Base-by-base conservation (phyloP, 2,329 filamentous ascomycete genomes). In the Talaromyces albobiverticillius region DNA sequence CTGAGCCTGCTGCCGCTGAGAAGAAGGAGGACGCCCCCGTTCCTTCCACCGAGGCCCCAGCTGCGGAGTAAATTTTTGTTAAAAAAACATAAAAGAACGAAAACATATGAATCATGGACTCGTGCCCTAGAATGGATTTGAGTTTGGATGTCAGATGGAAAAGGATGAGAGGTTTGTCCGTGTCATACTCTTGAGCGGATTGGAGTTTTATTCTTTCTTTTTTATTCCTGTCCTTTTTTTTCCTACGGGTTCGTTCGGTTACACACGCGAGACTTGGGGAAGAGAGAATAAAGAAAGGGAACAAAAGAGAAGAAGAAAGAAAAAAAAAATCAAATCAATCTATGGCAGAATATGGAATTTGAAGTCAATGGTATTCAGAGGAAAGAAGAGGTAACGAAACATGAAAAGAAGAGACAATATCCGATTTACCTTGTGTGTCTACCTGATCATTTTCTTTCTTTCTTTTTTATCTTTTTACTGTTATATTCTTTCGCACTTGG, bases 1-100 rank as follows among this genome's bases (percentile, higher is more conserved):
- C 82, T 60, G 75, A 74, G 71, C 73, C 73, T 64, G 76, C 63
- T 68, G 72, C 61, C 61, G 57, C 70, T 42, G 66, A 73, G 55
- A 71, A 72, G 63, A 72, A 71, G 61, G 70, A 76, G 56, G 73
- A 75, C 59, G 70, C 71, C 40, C 67, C 72, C 36, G 65, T 70
- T 48, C 62, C 65, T 46, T 69, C 71, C 60, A 72, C 63, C 49
- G 71, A 75, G 58, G 75, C 76, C 70, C 67, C 53, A 20, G 53
- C 72, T 61, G 66, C 72, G 56, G 73, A 76, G 67, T 75, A 75
- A 71, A 69, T 60, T 60, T 25, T 36, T 47, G 26, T 26, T 64
- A 40, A 53, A 55, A 57, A 63, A 64, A 69, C 65, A 63, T 65
- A 64, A 64, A 65, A 64, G 26, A 51, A 49, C n/a, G 45, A 47